phyloP scores from a whole-genome alignment of 2,329 filamentous ascomycete genomes.

The Sarocladiaceae sp. region DNA sequence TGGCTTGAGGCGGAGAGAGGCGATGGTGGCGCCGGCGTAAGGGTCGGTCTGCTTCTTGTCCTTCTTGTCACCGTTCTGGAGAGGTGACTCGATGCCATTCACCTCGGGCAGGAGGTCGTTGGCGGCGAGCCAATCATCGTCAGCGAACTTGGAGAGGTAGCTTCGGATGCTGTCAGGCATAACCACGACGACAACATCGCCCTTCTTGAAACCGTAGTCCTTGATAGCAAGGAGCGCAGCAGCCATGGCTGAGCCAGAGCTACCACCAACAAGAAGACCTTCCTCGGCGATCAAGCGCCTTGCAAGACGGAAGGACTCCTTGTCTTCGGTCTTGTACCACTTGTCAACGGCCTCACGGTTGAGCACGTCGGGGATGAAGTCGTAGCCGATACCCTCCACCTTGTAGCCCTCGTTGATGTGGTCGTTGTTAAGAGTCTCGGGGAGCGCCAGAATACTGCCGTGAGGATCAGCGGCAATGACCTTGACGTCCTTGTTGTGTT shows the following conservation, averaged over 20 bases:
- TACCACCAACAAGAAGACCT: constrained; percentile 88
- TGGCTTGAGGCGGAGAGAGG: constrained; percentile 82
- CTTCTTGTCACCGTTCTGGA: constrained; percentile 30
- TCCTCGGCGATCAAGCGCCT: constrained; percentile 89
- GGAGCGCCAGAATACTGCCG: constrained; percentile 85
- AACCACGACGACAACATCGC: constrained; percentile 85
- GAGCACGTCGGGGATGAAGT: constrained; percentile 94
- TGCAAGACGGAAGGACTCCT: constrained; percentile 86
- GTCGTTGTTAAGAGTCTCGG: constrained; percentile 73
- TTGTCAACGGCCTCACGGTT: constrained; percentile 76
- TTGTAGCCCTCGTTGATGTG: constrained; percentile 85
- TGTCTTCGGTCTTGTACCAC: constrained; percentile 98
- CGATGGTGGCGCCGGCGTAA: constrained; percentile 75
- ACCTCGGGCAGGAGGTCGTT: constrained; percentile 77
- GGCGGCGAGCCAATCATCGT: constrained; percentile 97
- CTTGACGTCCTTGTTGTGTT: constrained; percentile 82
- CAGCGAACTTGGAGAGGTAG: constrained; percentile 97
- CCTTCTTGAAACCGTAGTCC: constrained; percentile 72
- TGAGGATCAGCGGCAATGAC: constrained; percentile 90
- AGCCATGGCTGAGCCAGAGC: constrained; percentile 86
- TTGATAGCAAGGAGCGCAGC: constrained; percentile 73
- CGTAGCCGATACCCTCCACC: constrained; percentile 97
- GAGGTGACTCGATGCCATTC: constrained; percentile 44
- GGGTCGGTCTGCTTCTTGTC: constrained; percentile 52
- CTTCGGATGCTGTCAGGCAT: constrained; percentile 95